These are phyloP conservation scores for Phaeoacremonium minimum DNA, from an alignment of 2,329 filamentous ascomycete genomes.

Conservation along the genomic window DNA sequence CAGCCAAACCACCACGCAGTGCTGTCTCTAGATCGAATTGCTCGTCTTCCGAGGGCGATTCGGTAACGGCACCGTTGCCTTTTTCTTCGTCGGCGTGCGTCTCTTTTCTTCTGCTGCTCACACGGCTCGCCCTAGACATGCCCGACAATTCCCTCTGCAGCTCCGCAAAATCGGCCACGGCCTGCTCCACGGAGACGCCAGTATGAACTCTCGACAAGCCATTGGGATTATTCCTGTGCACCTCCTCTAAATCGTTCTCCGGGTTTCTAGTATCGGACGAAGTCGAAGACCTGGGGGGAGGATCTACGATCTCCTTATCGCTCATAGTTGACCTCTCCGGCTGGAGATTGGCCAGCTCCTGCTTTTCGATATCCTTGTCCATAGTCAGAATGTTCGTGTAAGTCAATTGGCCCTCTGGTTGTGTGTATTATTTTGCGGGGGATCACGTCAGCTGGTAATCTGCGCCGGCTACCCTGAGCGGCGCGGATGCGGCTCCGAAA, in stretches of 20 bases:
- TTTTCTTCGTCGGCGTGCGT: constrained; percentile 54
- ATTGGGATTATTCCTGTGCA: constrained; percentile 40
- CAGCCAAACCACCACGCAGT: constrained; percentile 65
- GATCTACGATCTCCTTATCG: constrained; percentile 11
- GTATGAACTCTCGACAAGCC: constrained; percentile 33
- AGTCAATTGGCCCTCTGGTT: too few species aligned
- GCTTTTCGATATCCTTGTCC: constrained; percentile 15
- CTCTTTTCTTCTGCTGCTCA: constrained; percentile 45
- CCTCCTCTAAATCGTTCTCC: constrained; percentile 34
- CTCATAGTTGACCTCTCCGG: constrained; percentile 4
- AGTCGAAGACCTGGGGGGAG: constrained; percentile 10
- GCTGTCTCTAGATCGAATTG: constrained; percentile 73
- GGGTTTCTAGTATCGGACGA: constrained; percentile 15
- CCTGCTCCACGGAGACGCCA: constrained; percentile 62
- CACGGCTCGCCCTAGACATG: constrained; percentile 47
- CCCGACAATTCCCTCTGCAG: constrained; percentile 58
- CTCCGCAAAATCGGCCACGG: constrained; percentile 67
- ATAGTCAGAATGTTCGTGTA: too few species aligned
- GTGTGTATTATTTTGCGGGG: too few species aligned
- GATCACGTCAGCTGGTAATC: too few species aligned
- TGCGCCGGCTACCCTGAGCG: too few species aligned
- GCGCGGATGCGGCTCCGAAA: too few species aligned
- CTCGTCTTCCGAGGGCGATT: constrained; percentile 39
- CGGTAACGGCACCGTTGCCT: constrained; percentile 30
- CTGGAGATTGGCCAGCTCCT: constrained; percentile 3